A percentile compares a stretch with the other conserved stretches of the same genome.
phyloP scores from a whole-genome alignment of 768 basidiomycete genomes.

The Lactifluus pinguis region DNA sequence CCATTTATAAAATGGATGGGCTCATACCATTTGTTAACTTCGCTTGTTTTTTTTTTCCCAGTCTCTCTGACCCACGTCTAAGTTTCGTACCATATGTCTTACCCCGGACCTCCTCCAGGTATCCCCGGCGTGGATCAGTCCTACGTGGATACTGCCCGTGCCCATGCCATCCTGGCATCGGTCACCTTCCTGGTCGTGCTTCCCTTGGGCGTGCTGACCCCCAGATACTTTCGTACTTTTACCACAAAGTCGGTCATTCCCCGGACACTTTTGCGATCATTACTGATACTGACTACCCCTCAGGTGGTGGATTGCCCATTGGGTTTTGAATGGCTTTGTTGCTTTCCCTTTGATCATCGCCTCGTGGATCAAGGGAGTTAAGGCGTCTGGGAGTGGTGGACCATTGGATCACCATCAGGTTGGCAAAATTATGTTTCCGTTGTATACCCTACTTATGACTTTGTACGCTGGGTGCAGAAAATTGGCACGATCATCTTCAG shows the following conservation, averaged over 20 bases:
- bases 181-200: conserved; percentile 22
- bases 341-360: conserved; percentile 23
- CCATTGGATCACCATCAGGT: conserved; percentile 21
- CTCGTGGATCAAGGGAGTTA: conserved; percentile 17
- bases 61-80: too few species aligned
- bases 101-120: not conserved
- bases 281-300: not conserved
- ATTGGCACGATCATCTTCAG: conserved; percentile 21
- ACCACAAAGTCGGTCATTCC: conserved; percentile 2
- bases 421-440: too few species aligned
- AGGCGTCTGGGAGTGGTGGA: not conserved
- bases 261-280: not conserved
- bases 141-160: conserved; percentile 3
- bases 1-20: too few species aligned
- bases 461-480: conserved; percentile 9
- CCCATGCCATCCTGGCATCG: conserved; percentile 21
- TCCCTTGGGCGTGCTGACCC: conserved; percentile 21
- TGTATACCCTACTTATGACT: not conserved
- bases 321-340: conserved; percentile 21
- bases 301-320: conserved; percentile 24
- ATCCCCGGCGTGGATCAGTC: not conserved
- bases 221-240: conserved; percentile 22
- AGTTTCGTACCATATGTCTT: too few species aligned
- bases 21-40: not conserved
- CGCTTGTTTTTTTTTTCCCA: not conserved